These are phyloP conservation scores for Monsonia emarginata DNA, from an alignment of 441 rosid species.

Conservation along the genomic window DNA sequence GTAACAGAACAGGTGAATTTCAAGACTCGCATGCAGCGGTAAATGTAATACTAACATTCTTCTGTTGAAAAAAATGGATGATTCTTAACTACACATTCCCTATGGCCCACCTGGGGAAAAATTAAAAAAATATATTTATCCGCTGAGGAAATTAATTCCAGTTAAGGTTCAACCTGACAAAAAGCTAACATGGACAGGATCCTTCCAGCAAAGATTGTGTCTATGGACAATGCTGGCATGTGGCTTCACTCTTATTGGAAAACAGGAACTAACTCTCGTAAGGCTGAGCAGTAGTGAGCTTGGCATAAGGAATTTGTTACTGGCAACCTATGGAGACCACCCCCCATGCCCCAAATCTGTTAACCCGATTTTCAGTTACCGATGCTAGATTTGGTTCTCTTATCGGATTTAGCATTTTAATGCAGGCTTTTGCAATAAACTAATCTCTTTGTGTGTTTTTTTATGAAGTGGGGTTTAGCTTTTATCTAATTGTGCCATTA, in stretches of 20 bases:
- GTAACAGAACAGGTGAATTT: neutral
- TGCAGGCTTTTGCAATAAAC: conserved; percentile 13
- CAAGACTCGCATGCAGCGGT: too few relatives aligned
- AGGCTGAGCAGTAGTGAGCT: conserved; percentile 17
- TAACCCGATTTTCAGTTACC: conserved; percentile 20
- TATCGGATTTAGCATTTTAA: conserved; percentile 16
- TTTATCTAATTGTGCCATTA: conserved; percentile 20
- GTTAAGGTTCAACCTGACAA: conserved; percentile 35
- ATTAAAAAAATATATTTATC: neutral
- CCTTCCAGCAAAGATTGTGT: conserved; percentile 29
- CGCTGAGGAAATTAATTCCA: conserved; percentile 25
- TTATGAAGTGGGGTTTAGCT: conserved; percentile 11
- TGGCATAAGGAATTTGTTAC: conserved; percentile 21
- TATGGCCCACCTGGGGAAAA: conserved; percentile 16
- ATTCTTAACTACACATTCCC: conserved; percentile 19
- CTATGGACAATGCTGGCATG: conserved; percentile 36
- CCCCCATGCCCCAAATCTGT: conserved; percentile 13
- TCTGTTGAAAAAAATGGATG: conserved; percentile 23
- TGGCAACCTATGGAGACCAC: conserved; percentile 22
- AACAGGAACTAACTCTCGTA: conserved; percentile 21
- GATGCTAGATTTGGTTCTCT: conserved; percentile 28
- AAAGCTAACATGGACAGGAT: conserved; percentile 36
- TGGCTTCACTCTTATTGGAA: conserved; percentile 38
- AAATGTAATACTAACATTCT: neutral
- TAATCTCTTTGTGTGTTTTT: neutral